Conservation (phyloP, 192 early-diverging fungal genomes). For the Linnemannia hyalina region DNA sequence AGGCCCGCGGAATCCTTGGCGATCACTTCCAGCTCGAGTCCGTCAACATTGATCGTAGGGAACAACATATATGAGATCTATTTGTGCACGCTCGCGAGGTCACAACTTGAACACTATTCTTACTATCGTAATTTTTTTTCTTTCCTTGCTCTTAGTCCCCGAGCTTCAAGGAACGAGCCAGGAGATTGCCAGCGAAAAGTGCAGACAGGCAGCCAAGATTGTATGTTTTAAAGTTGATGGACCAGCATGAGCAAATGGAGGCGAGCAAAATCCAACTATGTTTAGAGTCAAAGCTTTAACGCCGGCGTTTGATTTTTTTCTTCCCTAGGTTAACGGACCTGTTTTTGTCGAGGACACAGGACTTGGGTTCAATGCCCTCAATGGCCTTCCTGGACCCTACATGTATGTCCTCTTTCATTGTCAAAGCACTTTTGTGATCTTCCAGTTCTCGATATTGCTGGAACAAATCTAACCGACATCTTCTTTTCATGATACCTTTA, state of each 20-base stretch:
- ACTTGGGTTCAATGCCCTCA: conserved; percentile 94
- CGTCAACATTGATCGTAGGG: conserved; percentile 78
- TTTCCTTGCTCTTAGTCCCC: conserved; percentile 66
- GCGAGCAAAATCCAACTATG: not conserved
- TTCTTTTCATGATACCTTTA: not conserved
- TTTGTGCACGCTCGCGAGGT: not conserved
- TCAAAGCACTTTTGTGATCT: not conserved
- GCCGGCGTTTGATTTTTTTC: not conserved
- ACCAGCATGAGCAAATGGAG: not conserved
- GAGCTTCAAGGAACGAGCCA: conserved; percentile 91
- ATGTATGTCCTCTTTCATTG: conserved; percentile 57
- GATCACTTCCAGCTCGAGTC: conserved; percentile 74
- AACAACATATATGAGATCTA: not conserved
- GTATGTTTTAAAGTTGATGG: conserved; percentile 26
- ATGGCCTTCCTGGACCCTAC: conserved; percentile 93
- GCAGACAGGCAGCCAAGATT: conserved; percentile 76
- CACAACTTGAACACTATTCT: not conserved
- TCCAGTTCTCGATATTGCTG: not conserved
- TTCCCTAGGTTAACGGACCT: conserved; percentile 70
- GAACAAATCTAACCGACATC: not conserved
- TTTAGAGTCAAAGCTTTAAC: not conserved
- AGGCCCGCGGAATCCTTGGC: conserved; percentile 87
- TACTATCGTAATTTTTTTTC: not conserved
- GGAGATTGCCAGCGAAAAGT: conserved; percentile 87
- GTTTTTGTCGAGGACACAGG: conserved; percentile 95